Evolutionary conservation across 495 filamentous ascomycete genomes (phyloP).

Genomic region (Lineolata rhizophorae): DNA sequence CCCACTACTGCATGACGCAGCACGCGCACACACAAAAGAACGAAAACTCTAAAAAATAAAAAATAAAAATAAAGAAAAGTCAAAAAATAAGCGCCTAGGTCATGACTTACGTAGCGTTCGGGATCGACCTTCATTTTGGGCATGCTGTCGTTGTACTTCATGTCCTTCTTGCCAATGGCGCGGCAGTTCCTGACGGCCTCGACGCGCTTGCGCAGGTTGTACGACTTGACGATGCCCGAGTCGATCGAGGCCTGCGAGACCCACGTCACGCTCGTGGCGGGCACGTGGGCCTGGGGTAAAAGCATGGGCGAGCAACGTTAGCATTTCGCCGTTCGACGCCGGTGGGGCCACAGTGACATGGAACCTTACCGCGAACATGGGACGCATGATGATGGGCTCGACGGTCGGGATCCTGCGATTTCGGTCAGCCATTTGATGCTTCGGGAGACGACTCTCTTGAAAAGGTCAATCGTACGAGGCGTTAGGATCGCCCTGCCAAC

Average conservation of each 20-base stretch:
- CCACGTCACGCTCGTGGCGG: slow-evolving; percentile 55
- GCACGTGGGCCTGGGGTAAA: slow-evolving; percentile 33
- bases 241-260: slow-evolving; percentile 55
- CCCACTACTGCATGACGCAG: too few relatives aligned
- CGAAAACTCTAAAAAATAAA: too few relatives aligned
- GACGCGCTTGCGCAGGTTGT: slow-evolving; percentile 59
- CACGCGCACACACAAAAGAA: neutral
- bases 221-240: slow-evolving; percentile 38
- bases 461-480: slow-evolving; percentile 40
- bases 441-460: too few relatives aligned
- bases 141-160: slow-evolving; percentile 81
- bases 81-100: too few relatives aligned
- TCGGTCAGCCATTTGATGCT: slow-evolving; percentile 3
- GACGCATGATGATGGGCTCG: slow-evolving; percentile 65
- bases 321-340: too few relatives aligned
- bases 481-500: slow-evolving; percentile 64
- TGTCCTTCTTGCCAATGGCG: slow-evolving; percentile 64
- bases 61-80: too few relatives aligned
- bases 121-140: slow-evolving; percentile 89
- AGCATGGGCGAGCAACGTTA: too few relatives aligned
- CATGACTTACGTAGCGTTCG: slow-evolving; percentile 55
- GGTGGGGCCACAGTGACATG: too few relatives aligned
- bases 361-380: slow-evolving; percentile 54
- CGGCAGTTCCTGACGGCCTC: slow-evolving; percentile 67
- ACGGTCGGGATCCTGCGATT: slow-evolving; percentile 50